Conservation (phyloP, 768 basidiomycete genomes). For the Lyophyllum semitale region DNA sequence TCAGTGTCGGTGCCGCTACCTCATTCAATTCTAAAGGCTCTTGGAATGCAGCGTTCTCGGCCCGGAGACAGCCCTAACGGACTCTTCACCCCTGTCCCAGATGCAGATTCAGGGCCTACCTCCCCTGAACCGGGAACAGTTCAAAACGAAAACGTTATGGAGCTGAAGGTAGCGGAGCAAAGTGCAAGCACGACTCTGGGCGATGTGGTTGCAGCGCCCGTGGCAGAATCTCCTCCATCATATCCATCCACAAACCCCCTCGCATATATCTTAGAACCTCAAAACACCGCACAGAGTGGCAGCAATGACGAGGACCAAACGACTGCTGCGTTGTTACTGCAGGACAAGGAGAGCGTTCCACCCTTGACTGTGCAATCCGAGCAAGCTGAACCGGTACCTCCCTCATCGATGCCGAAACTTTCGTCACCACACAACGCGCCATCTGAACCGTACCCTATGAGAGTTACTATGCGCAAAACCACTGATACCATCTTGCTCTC, state of each 20-base stretch:
- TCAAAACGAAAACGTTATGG: not conserved
- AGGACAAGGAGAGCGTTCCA: not conserved
- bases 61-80: slow-evolving; percentile 23
- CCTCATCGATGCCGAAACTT: not conserved
- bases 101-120: not conserved
- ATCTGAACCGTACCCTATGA: slow-evolving; percentile 1
- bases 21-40: slow-evolving; percentile 19
- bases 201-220: not conserved
- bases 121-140: not conserved
- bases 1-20: slow-evolving; percentile 15
- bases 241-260: not conserved
- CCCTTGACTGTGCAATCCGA: not conserved
- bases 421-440: not conserved
- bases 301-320: not conserved
- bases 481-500: slow-evolving; percentile 34
- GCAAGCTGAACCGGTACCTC: not conserved
- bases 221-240: not conserved
- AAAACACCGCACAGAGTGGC: not conserved
- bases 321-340: not conserved
- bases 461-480: slow-evolving; percentile 20
- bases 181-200: too few relatives aligned
- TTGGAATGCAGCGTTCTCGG: slow-evolving; percentile 14
- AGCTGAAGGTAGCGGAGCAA: not conserved
- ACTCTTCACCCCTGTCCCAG: slow-evolving; percentile 36
- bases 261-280: not conserved